Evolutionary conservation across 495 filamentous ascomycete genomes (phyloP), one percentile per base, ranked within the genome.

Genomic region (Bacidia gigantensis): DNA sequence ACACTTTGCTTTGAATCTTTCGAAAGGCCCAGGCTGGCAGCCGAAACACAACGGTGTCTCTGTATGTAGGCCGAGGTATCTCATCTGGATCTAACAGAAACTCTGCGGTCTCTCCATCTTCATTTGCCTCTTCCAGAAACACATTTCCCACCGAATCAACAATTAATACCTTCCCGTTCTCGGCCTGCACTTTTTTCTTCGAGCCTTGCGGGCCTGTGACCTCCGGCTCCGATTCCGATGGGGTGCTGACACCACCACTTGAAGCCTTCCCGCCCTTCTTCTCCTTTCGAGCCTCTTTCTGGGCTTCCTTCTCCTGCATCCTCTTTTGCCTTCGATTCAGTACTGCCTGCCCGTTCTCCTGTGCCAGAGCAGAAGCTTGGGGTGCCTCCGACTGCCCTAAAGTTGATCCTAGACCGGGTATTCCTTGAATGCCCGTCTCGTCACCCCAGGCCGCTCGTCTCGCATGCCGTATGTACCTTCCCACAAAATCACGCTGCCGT

Each of bases 81-180:
- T 87, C 81, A 50, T 81, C 73, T 57, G 79, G 70, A 61, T 97
- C 89, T 47, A 98, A 78, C 58, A 94, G 65, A 62, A 79, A 93
- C 62, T 97, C 89, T 47, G 82, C 75, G 11, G 73, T 76, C 23
- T 86, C 77, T 32, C 92, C 93, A 5, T 95, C 84, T 60, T 90
- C 88, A 25, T 83, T 83, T 58, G 84, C 80, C 56, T 95, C 86
- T 61, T 96, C 87, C 12, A 98, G 71, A 65, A 83, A 98, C 22
- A 98, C 92, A 62, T 93, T 87, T 5, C 92, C 92, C 17, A 81
- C 69, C 0, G 85, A 85, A 67, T 98, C 92, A 5, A 98, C 92
- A 54, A 98, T 83, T 38, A 97, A 65, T 0, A 92, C 74, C 69
- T 98, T 98, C 40, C 92, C 92, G 62, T 98, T 98, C 72, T 94